These are phyloP conservation scores for Nemania diffusa DNA, from an alignment of 2,329 filamentous ascomycete species.

Conservation along the genomic window DNA sequence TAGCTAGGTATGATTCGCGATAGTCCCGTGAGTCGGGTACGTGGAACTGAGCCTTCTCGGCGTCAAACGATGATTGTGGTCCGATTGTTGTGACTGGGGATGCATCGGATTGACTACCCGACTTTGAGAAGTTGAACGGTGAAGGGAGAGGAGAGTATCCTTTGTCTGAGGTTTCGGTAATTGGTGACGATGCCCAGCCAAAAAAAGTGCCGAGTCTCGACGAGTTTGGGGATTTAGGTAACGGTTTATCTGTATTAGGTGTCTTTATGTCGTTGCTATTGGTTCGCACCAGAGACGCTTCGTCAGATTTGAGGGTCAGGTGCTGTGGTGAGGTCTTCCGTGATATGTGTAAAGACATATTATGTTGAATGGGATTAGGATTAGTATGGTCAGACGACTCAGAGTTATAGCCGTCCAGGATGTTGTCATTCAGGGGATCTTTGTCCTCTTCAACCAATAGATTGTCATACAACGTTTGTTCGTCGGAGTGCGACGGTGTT, in stretches of 20 bases:
- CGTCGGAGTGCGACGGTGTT: conserved; percentile 59
- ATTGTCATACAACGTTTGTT: conserved; percentile 55
- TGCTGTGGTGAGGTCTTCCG: conserved; percentile 64
- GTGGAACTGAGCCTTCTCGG: conserved; percentile 55
- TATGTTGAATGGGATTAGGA: conserved; percentile 53
- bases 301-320: conserved; percentile 60
- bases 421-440: conserved; percentile 49
- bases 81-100: conserved; percentile 53
- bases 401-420: conserved; percentile 50
- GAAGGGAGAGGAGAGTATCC: conserved; percentile 61
- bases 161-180: conserved; percentile 63
- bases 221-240: conserved; percentile 64
- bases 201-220: conserved; percentile 64
- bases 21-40: conserved; percentile 59
- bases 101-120: conserved; percentile 54
- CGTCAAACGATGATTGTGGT: conserved; percentile 52
- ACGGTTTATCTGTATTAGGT: conserved; percentile 63
- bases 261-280: conserved; percentile 46
- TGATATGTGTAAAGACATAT: conserved; percentile 60
- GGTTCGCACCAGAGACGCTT: conserved; percentile 46
- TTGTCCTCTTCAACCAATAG: conserved; percentile 52
- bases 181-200: conserved; percentile 62
- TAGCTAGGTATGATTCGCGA: conserved; percentile 63
- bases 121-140: conserved; percentile 58
- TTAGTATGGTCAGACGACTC: conserved; percentile 53